Base-by-base conservation (phyloP, 495 filamentous ascomycete genomes). In the Aspergillus taichungensis region DNA sequence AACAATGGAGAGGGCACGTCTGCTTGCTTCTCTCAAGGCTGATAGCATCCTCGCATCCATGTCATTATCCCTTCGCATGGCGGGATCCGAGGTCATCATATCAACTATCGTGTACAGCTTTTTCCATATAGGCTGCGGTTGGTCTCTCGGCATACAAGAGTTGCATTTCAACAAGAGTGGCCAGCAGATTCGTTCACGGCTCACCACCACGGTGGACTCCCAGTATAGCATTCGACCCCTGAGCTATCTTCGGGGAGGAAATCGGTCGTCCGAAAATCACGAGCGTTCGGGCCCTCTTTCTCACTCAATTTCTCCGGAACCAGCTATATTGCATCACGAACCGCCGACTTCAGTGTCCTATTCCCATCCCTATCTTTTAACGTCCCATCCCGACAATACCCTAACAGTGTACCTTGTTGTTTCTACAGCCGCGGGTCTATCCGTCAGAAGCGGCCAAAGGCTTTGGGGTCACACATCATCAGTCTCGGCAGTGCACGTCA, bases 391-490 rank as follows among this genome's bases (percentile, higher is more conserved):
- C 3, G 92, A 98, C 58, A 98, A 98, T 55, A 98, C 92, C 0
- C 71, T 98, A 41, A 85, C 88, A 0, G 73, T 95, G 47, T 87
- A 92, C 53, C 73, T 94, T 32, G 85, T 91, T 53, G 87, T 76
- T 32, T 95, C 89, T 1, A 85, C 76, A 6, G 66, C 78, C 4
- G 65, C 75, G 0, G 66, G 70, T 1, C 72, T 96, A 6, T 77
- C 73, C 11, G 83, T 98, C 34, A 80, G 84, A 14, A 67, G 77
- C 1, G 88, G 87, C 11, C 87, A 78, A 38, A 74, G 85, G 18
- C 76, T 98, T 7, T 96, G 87, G 85, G 92, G 92, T 12, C 92
- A 98, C 54, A 97, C 92, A 0, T 94, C 91, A 1, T 87, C 87
- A 1, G 86, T 98, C 10, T 84, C 84, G 33, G 79, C 83, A 9